phyloP scores from a whole-genome alignment of 106 monocot species.

The Phalaenopsis equestris region DNA sequence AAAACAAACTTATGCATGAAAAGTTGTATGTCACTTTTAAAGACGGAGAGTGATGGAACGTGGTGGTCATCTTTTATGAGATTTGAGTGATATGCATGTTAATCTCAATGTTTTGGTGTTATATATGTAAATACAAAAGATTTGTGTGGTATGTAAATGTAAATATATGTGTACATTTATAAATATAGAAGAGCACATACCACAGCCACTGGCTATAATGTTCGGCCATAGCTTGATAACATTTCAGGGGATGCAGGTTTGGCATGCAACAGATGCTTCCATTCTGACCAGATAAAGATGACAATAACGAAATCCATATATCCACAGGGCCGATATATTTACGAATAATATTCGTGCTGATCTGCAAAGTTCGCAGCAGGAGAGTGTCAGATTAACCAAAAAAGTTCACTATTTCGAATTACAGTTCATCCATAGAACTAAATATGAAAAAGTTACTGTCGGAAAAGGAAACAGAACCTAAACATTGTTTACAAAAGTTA shows the following conservation, averaged over 20 bases:
- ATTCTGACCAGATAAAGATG: neutral
- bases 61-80: too few species aligned
- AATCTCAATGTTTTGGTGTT: too few species aligned
- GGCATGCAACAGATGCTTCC: conserved; percentile 27
- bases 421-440: neutral
- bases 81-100: too few species aligned
- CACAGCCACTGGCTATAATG: conserved; percentile 86
- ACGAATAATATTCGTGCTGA: conserved; percentile 51
- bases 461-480: neutral
- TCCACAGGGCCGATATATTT: conserved; percentile 78
- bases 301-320: conserved; percentile 46
- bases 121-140: neutral
- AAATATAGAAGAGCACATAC: conserved; percentile 21
- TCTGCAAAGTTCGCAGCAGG: conserved; percentile 17
- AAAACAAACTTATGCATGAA: too few species aligned
- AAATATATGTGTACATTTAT: too few species aligned
- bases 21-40: too few species aligned
- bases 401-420: neutral
- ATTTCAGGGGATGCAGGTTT: conserved; percentile 42
- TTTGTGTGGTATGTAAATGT: neutral
- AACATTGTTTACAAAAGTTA: neutral
- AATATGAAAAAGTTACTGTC: neutral
- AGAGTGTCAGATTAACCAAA: neutral
- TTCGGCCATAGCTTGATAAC: conserved; percentile 73
- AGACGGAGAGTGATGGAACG: too few species aligned